Base-by-base conservation (phyloP, 306 rosid species). In the Rosa lucieae region DNA sequence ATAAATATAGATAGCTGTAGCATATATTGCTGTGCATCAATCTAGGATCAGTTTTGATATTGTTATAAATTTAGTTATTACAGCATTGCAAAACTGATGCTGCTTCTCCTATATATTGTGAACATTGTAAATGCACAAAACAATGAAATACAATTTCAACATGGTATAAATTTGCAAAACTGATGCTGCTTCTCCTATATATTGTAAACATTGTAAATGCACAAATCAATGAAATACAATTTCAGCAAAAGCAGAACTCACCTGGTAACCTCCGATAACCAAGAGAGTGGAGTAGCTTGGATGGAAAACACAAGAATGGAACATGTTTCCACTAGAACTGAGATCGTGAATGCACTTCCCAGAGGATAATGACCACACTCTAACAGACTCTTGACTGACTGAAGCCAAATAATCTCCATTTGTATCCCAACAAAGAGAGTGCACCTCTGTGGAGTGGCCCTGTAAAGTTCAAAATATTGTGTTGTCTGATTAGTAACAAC, bases 181-280 rank as follows among this genome's bases (percentile, higher is more conserved):
- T n/a, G n/a, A n/a, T n/a, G n/a, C n/a, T n/a, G n/a, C n/a, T n/a
- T n/a, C n/a, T n/a, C n/a, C n/a, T n/a, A n/a, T n/a, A n/a, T n/a
- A n/a, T n/a, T n/a, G n/a, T n/a, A n/a, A n/a, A n/a, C n/a, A n/a
- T n/a, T n/a, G n/a, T n/a, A n/a, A n/a, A n/a, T n/a, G n/a, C n/a
- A n/a, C n/a, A n/a, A n/a, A n/a, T n/a, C n/a, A n/a, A n/a, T n/a
- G n/a, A n/a, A n/a, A n/a, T n/a, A n/a, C n/a, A n/a, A n/a, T n/a
- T n/a, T n/a, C n/a, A n/a, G n/a, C n/a, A n/a, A n/a, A n/a, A 23
- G 26, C 26, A 74, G 80, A 85, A 43, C 61, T 76, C 84, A 92
- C 98, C 97, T 92, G 94, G 90, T 88, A 92, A 52, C 97, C 94
- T 76, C 98, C 97, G 43, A 94, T 87, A 76, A 94, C 97, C 90